phyloP scores from a whole-genome alignment of 148 eudicot genomes.

The Rhododendron kiyosumense region DNA sequence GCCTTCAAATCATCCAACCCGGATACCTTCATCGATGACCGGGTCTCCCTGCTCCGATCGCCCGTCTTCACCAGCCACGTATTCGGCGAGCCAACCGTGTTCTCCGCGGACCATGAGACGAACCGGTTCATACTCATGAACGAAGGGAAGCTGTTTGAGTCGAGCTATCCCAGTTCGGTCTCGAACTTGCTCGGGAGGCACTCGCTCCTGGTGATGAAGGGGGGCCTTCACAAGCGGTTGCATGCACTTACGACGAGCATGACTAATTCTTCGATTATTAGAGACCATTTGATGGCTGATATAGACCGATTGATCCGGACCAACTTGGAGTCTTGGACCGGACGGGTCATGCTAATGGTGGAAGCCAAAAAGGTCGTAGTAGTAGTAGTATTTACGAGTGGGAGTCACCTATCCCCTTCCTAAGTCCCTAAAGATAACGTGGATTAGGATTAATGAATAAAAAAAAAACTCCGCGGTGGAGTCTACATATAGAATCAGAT shows the following conservation, averaged over 20 bases:
- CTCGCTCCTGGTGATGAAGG: slow-evolving; percentile 74
- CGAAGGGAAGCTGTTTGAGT: slow-evolving; percentile 77
- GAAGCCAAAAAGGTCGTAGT: slow-evolving; percentile 72
- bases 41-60: slow-evolving; percentile 53
- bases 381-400: neutral
- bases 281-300: slow-evolving; percentile 59
- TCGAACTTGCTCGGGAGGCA: slow-evolving; percentile 66
- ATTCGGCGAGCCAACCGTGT: slow-evolving; percentile 74
- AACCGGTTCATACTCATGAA: slow-evolving; percentile 75
- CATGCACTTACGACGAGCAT: slow-evolving; percentile 82
- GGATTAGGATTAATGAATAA: too few species aligned
- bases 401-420: too few species aligned
- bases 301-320: slow-evolving; percentile 67
- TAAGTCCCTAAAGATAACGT: too few species aligned
- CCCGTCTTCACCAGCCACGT: slow-evolving; percentile 75
- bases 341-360: slow-evolving; percentile 71
- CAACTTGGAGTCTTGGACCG: slow-evolving; percentile 57
- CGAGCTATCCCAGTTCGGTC: slow-evolving; percentile 87
- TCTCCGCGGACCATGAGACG: slow-evolving; percentile 76
- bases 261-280: slow-evolving; percentile 52
- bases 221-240: slow-evolving; percentile 74
- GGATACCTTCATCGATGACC: slow-evolving; percentile 71
- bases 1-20: slow-evolving; percentile 90
- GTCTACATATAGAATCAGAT: too few species aligned
- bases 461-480: too few species aligned